These are phyloP conservation scores for Ilex paraguariensis DNA, from an alignment of 305 asterid species.

Conservation along the genomic window DNA sequence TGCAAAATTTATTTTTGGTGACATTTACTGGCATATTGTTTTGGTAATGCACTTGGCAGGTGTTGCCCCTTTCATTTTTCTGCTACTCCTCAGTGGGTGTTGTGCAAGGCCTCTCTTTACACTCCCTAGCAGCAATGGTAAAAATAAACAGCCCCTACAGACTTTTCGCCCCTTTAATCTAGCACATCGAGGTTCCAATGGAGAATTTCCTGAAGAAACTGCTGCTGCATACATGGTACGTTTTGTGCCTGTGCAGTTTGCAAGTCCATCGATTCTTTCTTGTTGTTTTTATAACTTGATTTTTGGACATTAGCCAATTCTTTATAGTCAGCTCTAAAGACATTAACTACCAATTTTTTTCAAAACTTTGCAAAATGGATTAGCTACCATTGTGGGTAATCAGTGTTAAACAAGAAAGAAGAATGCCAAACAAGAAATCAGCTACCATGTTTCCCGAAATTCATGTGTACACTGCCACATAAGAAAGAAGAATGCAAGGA, in stretches of 20 bases:
- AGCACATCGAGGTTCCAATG: conserved; percentile 97
- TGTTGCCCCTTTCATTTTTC: conserved; percentile 42
- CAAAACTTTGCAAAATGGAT: too few relatives aligned
- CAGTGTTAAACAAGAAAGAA: too few relatives aligned
- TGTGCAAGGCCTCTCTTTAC: conserved; percentile 82
- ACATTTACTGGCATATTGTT: too few relatives aligned
- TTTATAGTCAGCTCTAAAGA: too few relatives aligned
- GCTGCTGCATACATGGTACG: conserved; percentile 75
- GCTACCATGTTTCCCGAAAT: too few relatives aligned
- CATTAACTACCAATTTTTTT: too few relatives aligned
- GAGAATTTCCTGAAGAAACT: conserved; percentile 95
- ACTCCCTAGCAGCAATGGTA: conserved; percentile 77
- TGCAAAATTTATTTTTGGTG: too few relatives aligned
- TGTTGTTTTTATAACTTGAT: conserved; percentile 1
- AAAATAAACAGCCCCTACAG: conserved; percentile 66
- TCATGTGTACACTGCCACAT: too few relatives aligned
- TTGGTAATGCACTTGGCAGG: conserved; percentile 35
- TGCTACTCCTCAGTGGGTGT: conserved; percentile 62
- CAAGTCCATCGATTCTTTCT: not conserved
- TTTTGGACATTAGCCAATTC: not conserved
- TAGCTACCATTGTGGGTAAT: too few relatives aligned
- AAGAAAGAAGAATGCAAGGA: too few relatives aligned
- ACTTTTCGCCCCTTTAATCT: conserved; percentile 84
- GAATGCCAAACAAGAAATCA: too few relatives aligned
- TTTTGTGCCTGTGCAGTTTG: not conserved